These are phyloP conservation scores for Trichosporon asahii DNA, from an alignment of 1,284 basidiomycete species.

Conservation along the genomic window DNA sequence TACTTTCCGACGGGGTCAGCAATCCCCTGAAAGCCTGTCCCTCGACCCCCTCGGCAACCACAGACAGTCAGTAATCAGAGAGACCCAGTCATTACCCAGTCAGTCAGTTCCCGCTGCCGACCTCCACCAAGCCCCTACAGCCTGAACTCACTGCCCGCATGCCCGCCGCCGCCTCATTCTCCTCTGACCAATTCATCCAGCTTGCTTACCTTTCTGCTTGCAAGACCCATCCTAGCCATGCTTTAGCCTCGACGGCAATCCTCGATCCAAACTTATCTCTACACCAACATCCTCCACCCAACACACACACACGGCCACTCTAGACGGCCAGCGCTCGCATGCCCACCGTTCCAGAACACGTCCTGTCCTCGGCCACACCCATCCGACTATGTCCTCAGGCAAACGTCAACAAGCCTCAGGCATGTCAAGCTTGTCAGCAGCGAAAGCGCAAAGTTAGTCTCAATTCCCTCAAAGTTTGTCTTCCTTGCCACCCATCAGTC, in stretches of 20 bases:
- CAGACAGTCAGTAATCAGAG: too few species aligned
- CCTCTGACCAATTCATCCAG: background rate
- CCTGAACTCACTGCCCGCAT: background rate
- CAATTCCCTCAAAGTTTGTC: background rate
- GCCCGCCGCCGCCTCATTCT: too few species aligned
- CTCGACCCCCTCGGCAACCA: background rate
- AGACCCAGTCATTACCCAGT: too few species aligned
- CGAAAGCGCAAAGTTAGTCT: background rate
- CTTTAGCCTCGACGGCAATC: background rate
- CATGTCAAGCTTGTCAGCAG: background rate
- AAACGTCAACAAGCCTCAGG: background rate
- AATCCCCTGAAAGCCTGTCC: too few species aligned
- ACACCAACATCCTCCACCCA: background rate
- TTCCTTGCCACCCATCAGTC: background rate
- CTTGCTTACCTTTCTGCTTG: too few species aligned
- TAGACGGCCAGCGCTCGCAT: background rate
- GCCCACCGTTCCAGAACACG: conserved; percentile 1
- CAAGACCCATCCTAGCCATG: background rate
- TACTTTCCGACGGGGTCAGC: too few species aligned
- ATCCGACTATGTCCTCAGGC: background rate
- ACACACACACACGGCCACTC: background rate
- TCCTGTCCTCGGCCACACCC: background rate
- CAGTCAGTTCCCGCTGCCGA: too few species aligned
- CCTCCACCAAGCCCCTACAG: too few species aligned
- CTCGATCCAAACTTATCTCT: background rate